These are phyloP conservation scores for Geranium incanum DNA, from an alignment of 441 rosid species.

Conservation along the genomic window DNA sequence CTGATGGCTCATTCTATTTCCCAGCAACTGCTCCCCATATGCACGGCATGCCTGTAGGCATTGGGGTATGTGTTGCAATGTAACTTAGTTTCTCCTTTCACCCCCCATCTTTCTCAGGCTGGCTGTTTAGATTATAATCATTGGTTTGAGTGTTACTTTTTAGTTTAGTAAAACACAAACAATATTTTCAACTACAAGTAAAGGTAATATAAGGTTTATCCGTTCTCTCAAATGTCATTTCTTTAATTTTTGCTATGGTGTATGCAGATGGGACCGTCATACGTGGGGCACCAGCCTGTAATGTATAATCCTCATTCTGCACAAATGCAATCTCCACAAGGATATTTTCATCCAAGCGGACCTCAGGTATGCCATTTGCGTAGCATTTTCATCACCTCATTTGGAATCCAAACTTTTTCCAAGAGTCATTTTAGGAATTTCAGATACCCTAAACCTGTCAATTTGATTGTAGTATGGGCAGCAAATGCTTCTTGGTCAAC, in stretches of 20 bases:
- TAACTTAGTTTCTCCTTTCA: background rate
- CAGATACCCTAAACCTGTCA: background rate
- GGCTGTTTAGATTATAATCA: too few species aligned
- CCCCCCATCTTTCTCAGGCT: too few species aligned
- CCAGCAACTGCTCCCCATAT: constrained; percentile 50
- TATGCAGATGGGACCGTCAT: background rate
- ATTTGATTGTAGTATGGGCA: background rate
- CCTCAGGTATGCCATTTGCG: background rate
- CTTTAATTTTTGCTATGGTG: background rate
- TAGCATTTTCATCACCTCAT: background rate
- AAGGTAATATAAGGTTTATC: too few species aligned
- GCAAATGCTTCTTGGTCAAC: constrained; percentile 3
- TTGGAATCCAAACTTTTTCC: background rate
- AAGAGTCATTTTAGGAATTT: background rate
- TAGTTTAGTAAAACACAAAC: too few species aligned
- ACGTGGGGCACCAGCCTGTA: constrained; percentile 4
- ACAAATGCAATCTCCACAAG: constrained; percentile 4
- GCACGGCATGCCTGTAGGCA: constrained; percentile 68
- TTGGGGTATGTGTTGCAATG: constrained; percentile 49
- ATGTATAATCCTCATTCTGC: background rate
- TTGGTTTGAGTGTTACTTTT: too few species aligned
- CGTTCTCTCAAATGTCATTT: too few species aligned
- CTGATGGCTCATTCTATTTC: constrained; percentile 66
- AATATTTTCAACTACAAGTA: too few species aligned
- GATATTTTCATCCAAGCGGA: constrained; percentile 4